phyloP scores from a whole-genome alignment of 1,284 basidiomycete species.

The Moesziomyces parantarcticus region DNA sequence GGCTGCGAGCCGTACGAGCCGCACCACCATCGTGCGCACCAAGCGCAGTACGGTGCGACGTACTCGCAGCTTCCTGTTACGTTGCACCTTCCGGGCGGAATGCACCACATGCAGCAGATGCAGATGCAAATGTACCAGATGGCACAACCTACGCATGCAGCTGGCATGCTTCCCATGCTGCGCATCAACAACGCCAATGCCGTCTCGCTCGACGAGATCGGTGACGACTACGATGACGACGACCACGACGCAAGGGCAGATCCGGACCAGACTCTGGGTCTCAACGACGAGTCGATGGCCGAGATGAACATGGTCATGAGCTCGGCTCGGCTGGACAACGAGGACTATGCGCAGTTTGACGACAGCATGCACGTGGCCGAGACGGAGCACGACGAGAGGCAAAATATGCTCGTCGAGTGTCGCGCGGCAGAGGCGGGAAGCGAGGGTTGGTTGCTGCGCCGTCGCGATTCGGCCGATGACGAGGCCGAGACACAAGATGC shows the following conservation, averaged over 20 bases:
- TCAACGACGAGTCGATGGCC: constrained; percentile 62
- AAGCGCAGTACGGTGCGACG: constrained; percentile 5
- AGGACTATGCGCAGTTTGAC: constrained; percentile 27
- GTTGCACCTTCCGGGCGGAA: constrained; percentile 25
- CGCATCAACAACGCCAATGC: constrained; percentile 45
- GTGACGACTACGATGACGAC: constrained; percentile 49
- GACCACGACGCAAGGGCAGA: constrained; percentile 17
- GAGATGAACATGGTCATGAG: constrained; percentile 62
- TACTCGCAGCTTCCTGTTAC: constrained; percentile 29
- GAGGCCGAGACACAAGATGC: constrained; percentile 16
- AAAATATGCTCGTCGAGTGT: constrained; percentile 13
- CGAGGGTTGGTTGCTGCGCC: constrained; percentile 32
- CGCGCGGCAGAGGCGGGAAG: background rate
- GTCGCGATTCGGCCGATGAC: constrained; percentile 17
- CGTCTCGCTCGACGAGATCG: constrained; percentile 56
- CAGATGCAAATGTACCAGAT: constrained; percentile 41
- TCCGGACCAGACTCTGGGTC: constrained; percentile 38
- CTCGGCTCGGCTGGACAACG: constrained; percentile 44
- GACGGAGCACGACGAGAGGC: constrained; percentile 8
- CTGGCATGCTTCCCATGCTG: constrained; percentile 24
- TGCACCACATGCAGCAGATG: constrained; percentile 38
- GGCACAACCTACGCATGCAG: background rate
- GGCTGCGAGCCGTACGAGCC: constrained; percentile 39
- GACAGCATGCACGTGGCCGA: constrained; percentile 27
- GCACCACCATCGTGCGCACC: constrained; percentile 32